Conservation (phyloP, 176 grass and related monocot genomes). For the Hordeum vulgare region MorexV3_pseudomolecules_assembly NC_058522.1:569690801-569691300, state of each 20-base stretch:
- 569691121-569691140: not conserved
- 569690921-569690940: not conserved
- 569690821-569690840: not conserved
- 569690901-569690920: not conserved
- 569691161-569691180: conserved; percentile 75
- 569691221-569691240: conserved; percentile 56
- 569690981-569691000: not conserved
- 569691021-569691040: not conserved
- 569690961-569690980: not conserved
- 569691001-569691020: not conserved
- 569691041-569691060: too few relatives aligned
- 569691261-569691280: conserved; percentile 92
- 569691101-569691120: too few relatives aligned
- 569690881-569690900: not conserved
- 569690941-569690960: not conserved
- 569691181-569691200: conserved; percentile 86
- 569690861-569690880: not conserved
- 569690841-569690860: not conserved
- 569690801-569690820: not conserved
- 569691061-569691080: too few relatives aligned
- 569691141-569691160: conserved; percentile 56
- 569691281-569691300: conserved; percentile 79
- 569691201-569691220: conserved; percentile 62
- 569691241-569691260: conserved; percentile 87
- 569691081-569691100: too few relatives aligned